Conservation (phyloP, 106 monocot species). For the Dioscorea zingiberensis region DNA sequence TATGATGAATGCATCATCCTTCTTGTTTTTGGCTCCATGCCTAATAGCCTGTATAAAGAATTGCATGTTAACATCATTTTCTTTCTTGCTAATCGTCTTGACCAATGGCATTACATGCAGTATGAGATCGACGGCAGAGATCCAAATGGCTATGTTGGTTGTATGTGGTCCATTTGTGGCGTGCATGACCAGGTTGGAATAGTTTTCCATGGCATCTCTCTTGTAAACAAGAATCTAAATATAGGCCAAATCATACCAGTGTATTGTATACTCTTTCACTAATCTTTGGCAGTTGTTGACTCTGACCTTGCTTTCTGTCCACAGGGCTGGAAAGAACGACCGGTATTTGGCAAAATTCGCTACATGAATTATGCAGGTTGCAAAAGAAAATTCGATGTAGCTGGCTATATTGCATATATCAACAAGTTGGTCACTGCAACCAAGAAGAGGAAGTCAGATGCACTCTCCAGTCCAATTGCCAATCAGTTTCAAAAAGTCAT, state of each 20-base stretch:
- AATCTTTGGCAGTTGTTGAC: not conserved
- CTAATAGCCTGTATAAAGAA: too few species aligned
- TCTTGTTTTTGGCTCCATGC: too few species aligned
- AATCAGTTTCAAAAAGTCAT: constrained; percentile 9
- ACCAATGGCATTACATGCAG: constrained; percentile 36
- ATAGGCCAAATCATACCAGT: not conserved
- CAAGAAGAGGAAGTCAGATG: constrained; percentile 63
- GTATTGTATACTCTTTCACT: not conserved
- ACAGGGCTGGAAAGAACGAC: constrained; percentile 94
- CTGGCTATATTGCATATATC: constrained; percentile 81
- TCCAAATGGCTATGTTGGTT: constrained; percentile 94
- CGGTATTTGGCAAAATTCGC: constrained; percentile 93
- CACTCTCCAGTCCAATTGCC: not conserved
- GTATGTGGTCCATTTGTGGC: constrained; percentile 99
- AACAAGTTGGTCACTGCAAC: constrained; percentile 36
- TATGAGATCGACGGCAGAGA: constrained; percentile 97
- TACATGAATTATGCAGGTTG: constrained; percentile 99
- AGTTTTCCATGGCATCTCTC: not conserved
- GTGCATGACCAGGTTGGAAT: constrained; percentile 86
- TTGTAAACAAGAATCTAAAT: not conserved
- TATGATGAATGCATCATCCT: too few species aligned
- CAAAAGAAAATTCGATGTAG: constrained; percentile 95
- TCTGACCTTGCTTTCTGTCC: not conserved
- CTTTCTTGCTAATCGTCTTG: too few species aligned
- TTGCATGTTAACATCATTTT: too few species aligned